Base-by-base conservation (phyloP, 495 filamentous ascomycete genomes). In the Usnea hakonensis region DNA sequence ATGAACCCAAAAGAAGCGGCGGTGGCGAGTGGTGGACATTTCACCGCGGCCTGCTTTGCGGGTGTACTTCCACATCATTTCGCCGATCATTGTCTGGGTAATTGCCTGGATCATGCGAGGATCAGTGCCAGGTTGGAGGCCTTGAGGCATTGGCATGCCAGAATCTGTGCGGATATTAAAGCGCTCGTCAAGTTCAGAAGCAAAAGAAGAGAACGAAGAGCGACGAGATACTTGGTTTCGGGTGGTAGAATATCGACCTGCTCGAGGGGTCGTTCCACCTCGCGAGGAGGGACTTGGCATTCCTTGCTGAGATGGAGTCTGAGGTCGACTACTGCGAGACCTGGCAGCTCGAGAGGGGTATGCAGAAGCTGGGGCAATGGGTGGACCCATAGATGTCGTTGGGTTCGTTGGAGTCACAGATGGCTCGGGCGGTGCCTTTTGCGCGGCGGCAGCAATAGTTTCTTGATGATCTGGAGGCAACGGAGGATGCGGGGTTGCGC, bases 71-170 rank as follows among this genome's bases (percentile, higher is more conserved):
- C 94, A 98, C 19, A 97, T 82, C 73, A 91, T 97, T 70, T 98
- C 94, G 58, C 94, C 94, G 70, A 97, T 97, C 94, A 98, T 98
- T 14, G 94, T 98, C 74, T 98, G 94, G 8, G 95, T 97, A 64
- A 98, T 97, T 50, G 94, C 94, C 78, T 97, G 93, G 62, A 98
- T 97, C 91, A 98, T 97, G 64, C 94, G 87, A 57, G 94, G 93
- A 73, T 98, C 94, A 0, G 91, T 96, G 40, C 79, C 81, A 37
- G 81, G 72, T 4, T 82, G 80, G 44, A 87, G 74, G 36, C 83
- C 86, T 16, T 84, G 77, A 17, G 84, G 74, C 59, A 86, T 79
- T 21, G 81, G 76, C 50, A 81, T 76, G 67, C 78, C 79, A 32
- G 26, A 6, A 48, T 81, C 83, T 26, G 78, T 69, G 21, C 82